A percentile compares a stretch with the other conserved stretches of the same genome.
Evolutionary conservation across 345 rosid species (phyloP).

Genomic region (Reutealis trisperma): DNA sequence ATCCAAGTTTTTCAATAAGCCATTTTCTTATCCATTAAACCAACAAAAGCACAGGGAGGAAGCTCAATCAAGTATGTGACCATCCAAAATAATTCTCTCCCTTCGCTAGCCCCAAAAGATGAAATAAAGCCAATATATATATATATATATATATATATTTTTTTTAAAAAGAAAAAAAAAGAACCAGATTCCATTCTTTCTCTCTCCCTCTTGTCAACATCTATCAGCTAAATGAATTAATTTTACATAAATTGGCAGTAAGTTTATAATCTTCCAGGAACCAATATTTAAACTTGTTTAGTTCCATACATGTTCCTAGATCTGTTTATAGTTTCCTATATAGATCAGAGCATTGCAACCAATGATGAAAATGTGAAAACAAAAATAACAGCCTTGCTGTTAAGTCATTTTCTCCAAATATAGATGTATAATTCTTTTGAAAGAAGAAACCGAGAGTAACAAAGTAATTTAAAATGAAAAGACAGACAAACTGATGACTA

Average conservation of each 20-base stretch:
- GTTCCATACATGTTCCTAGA: not conserved
- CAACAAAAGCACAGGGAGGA: not conserved
- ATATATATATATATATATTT: no score
- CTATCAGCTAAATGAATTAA: not conserved
- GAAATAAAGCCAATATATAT: not conserved
- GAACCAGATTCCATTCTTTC: not conserved
- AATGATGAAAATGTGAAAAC: slow-evolving; percentile 13
- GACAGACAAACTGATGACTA: slow-evolving; percentile 8
- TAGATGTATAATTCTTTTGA: not conserved
- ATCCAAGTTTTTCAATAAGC: not conserved
- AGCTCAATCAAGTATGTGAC: not conserved
- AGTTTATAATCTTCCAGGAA: not conserved
- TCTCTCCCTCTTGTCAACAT: not conserved
- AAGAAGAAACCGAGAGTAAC: not conserved
- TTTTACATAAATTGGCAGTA: not conserved
- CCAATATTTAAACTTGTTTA: not conserved
- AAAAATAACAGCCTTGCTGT: slow-evolving; percentile 15
- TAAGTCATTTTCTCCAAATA: not conserved
- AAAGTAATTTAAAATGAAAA: not conserved
- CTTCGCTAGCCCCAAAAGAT: not conserved
- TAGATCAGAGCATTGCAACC: slow-evolving; percentile 1
- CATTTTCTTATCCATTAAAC: not conserved
- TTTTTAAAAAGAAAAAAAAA: not conserved
- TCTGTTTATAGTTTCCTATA: slow-evolving; percentile 10
- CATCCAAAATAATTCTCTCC: not conserved